Evolutionary conservation across 495 filamentous ascomycete species (phyloP).

Genomic region (Penicillium arizonense): DNA sequence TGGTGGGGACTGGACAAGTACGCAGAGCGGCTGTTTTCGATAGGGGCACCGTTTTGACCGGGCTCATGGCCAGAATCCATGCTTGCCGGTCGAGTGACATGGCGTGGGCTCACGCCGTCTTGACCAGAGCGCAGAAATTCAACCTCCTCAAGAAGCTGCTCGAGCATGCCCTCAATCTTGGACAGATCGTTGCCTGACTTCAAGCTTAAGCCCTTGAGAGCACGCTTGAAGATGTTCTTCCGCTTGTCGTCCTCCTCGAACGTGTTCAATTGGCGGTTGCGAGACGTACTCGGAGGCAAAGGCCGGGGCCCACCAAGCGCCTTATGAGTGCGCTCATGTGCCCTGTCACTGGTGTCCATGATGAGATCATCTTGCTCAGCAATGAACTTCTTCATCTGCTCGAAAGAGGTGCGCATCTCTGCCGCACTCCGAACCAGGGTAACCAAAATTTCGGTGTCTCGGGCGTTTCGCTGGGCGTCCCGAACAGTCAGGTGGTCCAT

Average conservation of each 20-base stretch:
- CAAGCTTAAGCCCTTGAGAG: constrained; percentile 81
- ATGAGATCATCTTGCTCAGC: constrained; percentile 81
- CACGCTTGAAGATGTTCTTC: constrained; percentile 85
- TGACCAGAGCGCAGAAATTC: constrained; percentile 75
- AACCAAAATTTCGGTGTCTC: constrained; percentile 95
- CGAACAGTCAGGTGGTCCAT: constrained; percentile 99
- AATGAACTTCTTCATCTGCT: constrained; percentile 92
- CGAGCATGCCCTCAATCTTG: constrained; percentile 94
- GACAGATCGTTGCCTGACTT: constrained; percentile 84
- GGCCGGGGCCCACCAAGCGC: constrained; percentile 87
- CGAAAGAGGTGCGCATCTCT: constrained; percentile 96
- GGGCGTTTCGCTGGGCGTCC: constrained; percentile 93
- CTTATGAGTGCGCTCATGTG: constrained; percentile 80
- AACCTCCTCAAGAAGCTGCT: constrained; percentile 86
- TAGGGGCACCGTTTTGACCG: constrained; percentile 71
- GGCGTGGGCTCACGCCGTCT: constrained; percentile 27
- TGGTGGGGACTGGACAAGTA: constrained; percentile 66
- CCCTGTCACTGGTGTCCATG: constrained; percentile 77
- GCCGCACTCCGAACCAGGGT: constrained; percentile 91
- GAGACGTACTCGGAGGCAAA: constrained; percentile 54
- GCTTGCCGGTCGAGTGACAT: constrained; percentile 32
- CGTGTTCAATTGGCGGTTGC: constrained; percentile 47
- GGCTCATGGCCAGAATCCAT: constrained; percentile 69
- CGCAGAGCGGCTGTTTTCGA: constrained; percentile 68
- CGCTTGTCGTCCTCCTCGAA: constrained; percentile 84